Percentiles rank a stretch among this genome's conserved stretches.
phyloP scores from a whole-genome alignment of 2,329 filamentous ascomycete species.

The Helminthosporium solani region DNA sequence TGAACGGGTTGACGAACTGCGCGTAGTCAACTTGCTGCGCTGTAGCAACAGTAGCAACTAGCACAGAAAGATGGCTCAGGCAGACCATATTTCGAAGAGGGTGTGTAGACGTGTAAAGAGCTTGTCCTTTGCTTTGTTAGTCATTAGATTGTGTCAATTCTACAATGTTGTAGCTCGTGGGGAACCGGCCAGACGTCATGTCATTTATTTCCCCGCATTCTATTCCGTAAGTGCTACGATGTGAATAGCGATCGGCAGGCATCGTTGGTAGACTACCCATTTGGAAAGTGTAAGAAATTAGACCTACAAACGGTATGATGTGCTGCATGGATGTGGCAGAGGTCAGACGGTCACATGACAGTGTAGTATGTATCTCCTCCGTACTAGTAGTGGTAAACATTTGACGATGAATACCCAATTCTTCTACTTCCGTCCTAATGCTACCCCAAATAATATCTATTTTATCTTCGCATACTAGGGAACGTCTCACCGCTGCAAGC shows the following conservation, averaged over 20 bases:
- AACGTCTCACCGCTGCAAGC: no score
- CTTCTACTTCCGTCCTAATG: no score
- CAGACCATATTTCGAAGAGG: slow-evolving; percentile 1
- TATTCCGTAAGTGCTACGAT: background rate
- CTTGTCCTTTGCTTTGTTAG: background rate
- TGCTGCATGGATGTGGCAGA: background rate
- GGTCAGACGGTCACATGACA: no score
- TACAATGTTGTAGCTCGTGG: background rate
- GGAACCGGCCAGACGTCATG: background rate
- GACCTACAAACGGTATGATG: background rate
- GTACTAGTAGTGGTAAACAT: no score
- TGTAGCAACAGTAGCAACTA: background rate
- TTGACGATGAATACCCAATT: no score
- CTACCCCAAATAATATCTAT: no score
- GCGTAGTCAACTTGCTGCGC: slow-evolving; percentile 35
- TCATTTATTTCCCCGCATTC: slow-evolving; percentile 4
- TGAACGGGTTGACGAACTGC: slow-evolving; percentile 53
- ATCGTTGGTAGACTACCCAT: background rate
- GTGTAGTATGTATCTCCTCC: no score
- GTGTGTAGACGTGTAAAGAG: no score
- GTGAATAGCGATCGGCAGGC: background rate
- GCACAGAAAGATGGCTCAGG: background rate
- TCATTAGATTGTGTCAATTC: background rate
- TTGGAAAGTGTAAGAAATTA: background rate
- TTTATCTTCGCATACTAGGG: no score